phyloP scores from a whole-genome alignment of 108 stramenopile species.

The Nitzschia sp. region DNA sequence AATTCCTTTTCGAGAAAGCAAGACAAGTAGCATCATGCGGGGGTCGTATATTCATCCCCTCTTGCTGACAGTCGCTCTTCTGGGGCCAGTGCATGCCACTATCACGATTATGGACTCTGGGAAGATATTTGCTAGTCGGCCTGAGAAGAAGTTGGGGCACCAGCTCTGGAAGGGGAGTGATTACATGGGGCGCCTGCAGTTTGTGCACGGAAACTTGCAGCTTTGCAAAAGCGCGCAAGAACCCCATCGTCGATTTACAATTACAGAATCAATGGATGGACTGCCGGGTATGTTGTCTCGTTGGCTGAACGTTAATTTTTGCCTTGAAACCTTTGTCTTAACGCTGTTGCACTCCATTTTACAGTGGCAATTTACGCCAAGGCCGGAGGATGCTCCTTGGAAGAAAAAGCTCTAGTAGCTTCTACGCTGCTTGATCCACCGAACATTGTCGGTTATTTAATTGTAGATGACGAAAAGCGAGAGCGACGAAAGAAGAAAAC shows the following conservation, averaged over 20 bases:
- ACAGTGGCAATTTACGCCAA: conserved; percentile 45
- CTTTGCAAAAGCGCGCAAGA: conserved; percentile 27
- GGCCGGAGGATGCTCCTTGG: conserved; percentile 44
- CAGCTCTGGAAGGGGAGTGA: conserved; percentile 35
- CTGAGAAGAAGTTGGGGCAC: conserved; percentile 28
- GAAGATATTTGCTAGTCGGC: conserved; percentile 22
- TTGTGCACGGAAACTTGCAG: conserved; percentile 21
- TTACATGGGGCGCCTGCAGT: conserved; percentile 53
- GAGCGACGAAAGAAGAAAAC: conserved; percentile 4
- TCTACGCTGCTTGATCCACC: conserved; percentile 36
- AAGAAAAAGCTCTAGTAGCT: conserved; percentile 50
- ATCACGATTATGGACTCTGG: conserved; percentile 35
- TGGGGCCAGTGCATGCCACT: conserved; percentile 14
- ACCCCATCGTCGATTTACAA: conserved; percentile 16
- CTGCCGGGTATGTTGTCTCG: conserved; percentile 39
- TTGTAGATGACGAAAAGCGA: conserved; percentile 22
- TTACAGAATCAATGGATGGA: conserved; percentile 40
- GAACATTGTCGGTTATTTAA: conserved; percentile 40
- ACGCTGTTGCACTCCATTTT: not conserved
- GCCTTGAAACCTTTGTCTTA: not conserved
- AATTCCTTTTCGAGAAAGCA: no score
- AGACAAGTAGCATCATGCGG: not conserved
- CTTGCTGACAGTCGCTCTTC: not conserved
- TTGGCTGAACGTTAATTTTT: not conserved
- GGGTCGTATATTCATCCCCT: not conserved